Conservation (phyloP, 495 filamentous ascomycete genomes). For the Pseudoneurospora amorphoporcata region DNA sequence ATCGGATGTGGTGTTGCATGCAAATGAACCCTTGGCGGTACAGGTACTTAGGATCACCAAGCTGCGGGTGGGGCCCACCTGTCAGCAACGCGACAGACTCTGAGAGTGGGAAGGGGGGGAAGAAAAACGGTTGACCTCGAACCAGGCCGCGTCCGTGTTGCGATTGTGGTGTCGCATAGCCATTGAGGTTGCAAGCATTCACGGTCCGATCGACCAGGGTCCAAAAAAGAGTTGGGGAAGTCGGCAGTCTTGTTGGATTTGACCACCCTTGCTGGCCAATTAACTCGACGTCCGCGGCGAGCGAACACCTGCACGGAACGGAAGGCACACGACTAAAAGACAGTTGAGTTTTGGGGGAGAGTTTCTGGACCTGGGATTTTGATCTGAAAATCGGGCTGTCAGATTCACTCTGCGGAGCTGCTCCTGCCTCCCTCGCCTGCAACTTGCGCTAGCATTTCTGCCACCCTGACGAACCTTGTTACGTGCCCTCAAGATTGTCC, state of each 20-base stretch:
- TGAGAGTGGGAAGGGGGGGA: neutral
- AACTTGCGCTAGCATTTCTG: constrained; percentile 2
- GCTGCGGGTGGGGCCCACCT: constrained; percentile 7
- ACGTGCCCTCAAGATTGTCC: neutral
- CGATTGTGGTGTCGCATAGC: neutral
- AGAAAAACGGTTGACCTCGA: neutral
- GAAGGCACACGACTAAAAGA: neutral
- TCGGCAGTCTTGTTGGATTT: constrained; percentile 24
- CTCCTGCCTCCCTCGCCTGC: constrained; percentile 10
- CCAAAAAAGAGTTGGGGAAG: constrained; percentile 27
- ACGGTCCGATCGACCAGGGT: constrained; percentile 20
- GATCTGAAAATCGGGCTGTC: neutral
- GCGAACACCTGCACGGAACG: neutral
- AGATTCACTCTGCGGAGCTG: constrained; percentile 9
- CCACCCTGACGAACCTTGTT: neutral
- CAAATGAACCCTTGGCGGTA: constrained; percentile 9
- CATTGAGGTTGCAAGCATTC: neutral
- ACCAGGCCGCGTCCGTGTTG: neutral
- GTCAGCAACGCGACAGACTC: constrained; percentile 9
- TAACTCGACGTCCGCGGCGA: constrained; percentile 1
- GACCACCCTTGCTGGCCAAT: constrained; percentile 18
- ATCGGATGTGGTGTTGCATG: constrained; percentile 10
- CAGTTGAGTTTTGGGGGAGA: neutral
- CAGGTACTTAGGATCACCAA: constrained; percentile 18
- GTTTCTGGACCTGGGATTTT: neutral